Percentiles rank a stretch among this genome's conserved stretches.
These are phyloP conservation scores for Naganishia vaughanmartiniae DNA, from an alignment of 768 basidiomycete species.

Conservation along the genomic window DNA sequence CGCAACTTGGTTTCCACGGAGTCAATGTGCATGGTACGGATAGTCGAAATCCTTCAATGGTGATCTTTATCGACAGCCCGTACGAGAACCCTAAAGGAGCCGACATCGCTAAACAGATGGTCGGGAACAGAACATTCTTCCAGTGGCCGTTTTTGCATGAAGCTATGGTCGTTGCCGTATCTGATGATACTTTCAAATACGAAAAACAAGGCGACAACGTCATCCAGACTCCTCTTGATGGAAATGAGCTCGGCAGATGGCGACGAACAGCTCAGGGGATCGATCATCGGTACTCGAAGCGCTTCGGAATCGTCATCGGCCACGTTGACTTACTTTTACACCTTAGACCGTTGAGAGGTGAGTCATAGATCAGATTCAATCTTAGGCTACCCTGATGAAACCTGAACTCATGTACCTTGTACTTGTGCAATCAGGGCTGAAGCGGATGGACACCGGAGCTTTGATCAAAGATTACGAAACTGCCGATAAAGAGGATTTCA, in stretches of 20 bases:
- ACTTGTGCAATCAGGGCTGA: conserved; percentile 63
- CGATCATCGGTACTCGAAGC: conserved; percentile 82
- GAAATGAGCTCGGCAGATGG: conserved; percentile 70
- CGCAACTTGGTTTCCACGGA: conserved; percentile 74
- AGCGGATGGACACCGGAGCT: conserved; percentile 80
- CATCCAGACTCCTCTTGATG: conserved; percentile 71
- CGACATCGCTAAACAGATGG: conserved; percentile 69
- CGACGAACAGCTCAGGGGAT: conserved; percentile 75
- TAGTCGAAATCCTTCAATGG: conserved; percentile 87
- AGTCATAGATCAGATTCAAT: conserved; percentile 30
- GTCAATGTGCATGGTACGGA: conserved; percentile 92
- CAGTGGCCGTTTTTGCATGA: conserved; percentile 96
- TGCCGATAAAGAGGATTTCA: conserved; percentile 74
- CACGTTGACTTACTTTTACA: conserved; percentile 76
- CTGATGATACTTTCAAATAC: conserved; percentile 82
- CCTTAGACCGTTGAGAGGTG: conserved; percentile 86
- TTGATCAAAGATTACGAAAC: conserved; percentile 93
- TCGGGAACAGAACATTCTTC: conserved; percentile 73
- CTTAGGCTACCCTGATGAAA: not conserved
- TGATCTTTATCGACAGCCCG: conserved; percentile 76
- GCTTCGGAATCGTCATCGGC: conserved; percentile 80
- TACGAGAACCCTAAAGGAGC: conserved; percentile 67
- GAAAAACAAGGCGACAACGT: conserved; percentile 56
- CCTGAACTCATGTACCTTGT: not conserved
- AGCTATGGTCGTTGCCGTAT: conserved; percentile 78